A percentile compares a stretch with the other conserved stretches of the same genome.
These are phyloP conservation scores for Hysterangium stoloniferum DNA, from an alignment of 768 basidiomycete genomes.

Conservation along the genomic window DNA sequence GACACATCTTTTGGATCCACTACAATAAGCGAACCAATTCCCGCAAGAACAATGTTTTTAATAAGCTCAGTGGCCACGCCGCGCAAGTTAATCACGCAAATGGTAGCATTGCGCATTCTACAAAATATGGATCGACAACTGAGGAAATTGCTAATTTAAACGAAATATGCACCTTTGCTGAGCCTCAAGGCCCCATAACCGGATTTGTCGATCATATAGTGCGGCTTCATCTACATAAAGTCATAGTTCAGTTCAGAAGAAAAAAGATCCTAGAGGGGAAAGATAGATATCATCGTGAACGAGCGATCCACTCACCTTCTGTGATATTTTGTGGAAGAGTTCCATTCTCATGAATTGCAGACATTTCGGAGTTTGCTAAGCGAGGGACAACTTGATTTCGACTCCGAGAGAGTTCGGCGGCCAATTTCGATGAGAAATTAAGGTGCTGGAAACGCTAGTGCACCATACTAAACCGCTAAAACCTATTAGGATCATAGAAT, in stretches of 20 bases:
- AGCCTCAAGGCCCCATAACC: slow-evolving; percentile 96
- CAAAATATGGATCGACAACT: slow-evolving; percentile 3
- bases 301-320: slow-evolving; percentile 37
- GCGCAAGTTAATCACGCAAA: slow-evolving; percentile 69
- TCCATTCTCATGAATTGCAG: background rate
- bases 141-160: background rate
- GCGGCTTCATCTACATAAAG: slow-evolving; percentile 51
- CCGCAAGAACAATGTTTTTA: slow-evolving; percentile 96
- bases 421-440: too few relatives aligned
- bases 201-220: slow-evolving; percentile 94
- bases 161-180: slow-evolving; percentile 65
- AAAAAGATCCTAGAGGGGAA: too few relatives aligned
- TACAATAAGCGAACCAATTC: slow-evolving; percentile 84
- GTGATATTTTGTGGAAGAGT: slow-evolving; percentile 45
- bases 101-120: slow-evolving; percentile 92
- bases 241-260: background rate
- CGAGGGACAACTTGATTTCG: too few relatives aligned
- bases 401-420: slow-evolving; percentile 6
- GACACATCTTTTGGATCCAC: slow-evolving; percentile 69
- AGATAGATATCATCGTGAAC: too few relatives aligned
- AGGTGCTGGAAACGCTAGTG: too few relatives aligned
- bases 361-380: too few relatives aligned
- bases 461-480: too few relatives aligned
- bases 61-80: slow-evolving; percentile 90
- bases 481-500: too few relatives aligned